Percentiles rank a stretch among this genome's conserved stretches.
phyloP scores from a whole-genome alignment of 208 protist species.

The Crithidia sp. region DNA sequence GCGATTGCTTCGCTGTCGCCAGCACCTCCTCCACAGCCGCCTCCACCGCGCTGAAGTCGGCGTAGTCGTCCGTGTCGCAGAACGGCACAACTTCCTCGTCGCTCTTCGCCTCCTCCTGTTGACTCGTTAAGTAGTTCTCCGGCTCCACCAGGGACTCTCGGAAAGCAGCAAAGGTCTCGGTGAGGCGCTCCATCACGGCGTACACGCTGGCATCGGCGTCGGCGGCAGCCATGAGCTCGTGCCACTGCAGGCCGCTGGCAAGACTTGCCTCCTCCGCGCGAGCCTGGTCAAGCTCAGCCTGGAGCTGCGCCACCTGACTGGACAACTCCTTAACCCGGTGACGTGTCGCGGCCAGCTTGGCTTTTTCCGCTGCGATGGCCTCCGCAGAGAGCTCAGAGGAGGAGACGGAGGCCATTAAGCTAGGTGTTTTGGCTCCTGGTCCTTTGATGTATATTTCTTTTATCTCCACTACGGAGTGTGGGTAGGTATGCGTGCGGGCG shows the following conservation, averaged over 20 bases:
- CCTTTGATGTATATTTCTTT: too few species aligned
- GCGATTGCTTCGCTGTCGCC: slow-evolving; percentile 27
- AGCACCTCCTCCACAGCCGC: slow-evolving; percentile 55
- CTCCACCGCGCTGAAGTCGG: slow-evolving; percentile 69
- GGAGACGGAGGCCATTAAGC: slow-evolving; percentile 40
- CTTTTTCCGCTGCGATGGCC: slow-evolving; percentile 48
- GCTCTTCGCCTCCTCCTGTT: slow-evolving; percentile 1
- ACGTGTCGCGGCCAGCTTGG: slow-evolving; percentile 52
- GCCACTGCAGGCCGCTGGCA: slow-evolving; percentile 75
- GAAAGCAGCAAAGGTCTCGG: slow-evolving; percentile 47
- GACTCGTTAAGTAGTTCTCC: slow-evolving; percentile 44
- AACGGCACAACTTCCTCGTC: slow-evolving; percentile 49
- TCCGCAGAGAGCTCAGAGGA: slow-evolving; percentile 46
- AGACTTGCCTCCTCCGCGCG: slow-evolving; percentile 55
- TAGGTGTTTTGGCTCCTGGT: neutral
- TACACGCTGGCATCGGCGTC: slow-evolving; percentile 31
- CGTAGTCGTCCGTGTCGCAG: slow-evolving; percentile 82
- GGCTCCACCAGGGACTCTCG: slow-evolving; percentile 50
- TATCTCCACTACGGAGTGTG: too few species aligned
- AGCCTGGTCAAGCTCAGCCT: slow-evolving; percentile 61
- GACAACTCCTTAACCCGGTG: slow-evolving; percentile 82
- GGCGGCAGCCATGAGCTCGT: slow-evolving; percentile 84
- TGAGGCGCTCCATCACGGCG: slow-evolving; percentile 56
- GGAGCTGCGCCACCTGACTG: slow-evolving; percentile 71
- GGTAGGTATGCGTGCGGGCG: too few species aligned